Evolutionary conservation across 1,284 basidiomycete species (phyloP).

Genomic region (Trametes pubescens): DNA sequence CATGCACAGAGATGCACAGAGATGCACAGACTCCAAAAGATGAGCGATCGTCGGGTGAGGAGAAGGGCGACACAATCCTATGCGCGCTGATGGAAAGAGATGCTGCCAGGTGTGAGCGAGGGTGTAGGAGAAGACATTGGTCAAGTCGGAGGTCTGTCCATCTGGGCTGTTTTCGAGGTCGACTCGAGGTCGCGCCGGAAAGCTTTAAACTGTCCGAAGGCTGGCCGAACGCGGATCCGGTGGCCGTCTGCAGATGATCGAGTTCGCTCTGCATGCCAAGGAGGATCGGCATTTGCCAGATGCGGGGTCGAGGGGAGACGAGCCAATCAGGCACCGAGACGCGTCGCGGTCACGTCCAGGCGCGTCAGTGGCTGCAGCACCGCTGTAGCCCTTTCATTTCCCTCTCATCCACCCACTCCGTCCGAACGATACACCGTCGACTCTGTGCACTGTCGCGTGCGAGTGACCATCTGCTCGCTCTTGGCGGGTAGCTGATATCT

Average conservation of each 20-base stretch:
- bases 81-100: constrained; percentile 4
- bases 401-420: background rate
- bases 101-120: background rate
- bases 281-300: constrained; percentile 3
- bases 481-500: background rate
- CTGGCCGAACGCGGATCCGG: background rate
- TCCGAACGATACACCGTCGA: background rate
- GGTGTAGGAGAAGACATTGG: background rate
- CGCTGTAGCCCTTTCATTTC: constrained; percentile 1
- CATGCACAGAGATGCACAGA: constrained; percentile 8
- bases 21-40: background rate
- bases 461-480: background rate
- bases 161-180: background rate
- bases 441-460: background rate
- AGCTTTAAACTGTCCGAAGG: background rate
- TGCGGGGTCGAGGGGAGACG: background rate
- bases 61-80: background rate
- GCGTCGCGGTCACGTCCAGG: constrained; percentile 23
- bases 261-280: background rate
- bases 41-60: background rate
- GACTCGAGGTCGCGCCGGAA: background rate
- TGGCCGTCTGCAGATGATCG: background rate
- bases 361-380: constrained; percentile 20
- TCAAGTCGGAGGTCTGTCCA: background rate
- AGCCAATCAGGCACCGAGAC: constrained; percentile 19